phyloP scores from a whole-genome alignment of 768 basidiomycete genomes.

The Ramaria sp. region DNA sequence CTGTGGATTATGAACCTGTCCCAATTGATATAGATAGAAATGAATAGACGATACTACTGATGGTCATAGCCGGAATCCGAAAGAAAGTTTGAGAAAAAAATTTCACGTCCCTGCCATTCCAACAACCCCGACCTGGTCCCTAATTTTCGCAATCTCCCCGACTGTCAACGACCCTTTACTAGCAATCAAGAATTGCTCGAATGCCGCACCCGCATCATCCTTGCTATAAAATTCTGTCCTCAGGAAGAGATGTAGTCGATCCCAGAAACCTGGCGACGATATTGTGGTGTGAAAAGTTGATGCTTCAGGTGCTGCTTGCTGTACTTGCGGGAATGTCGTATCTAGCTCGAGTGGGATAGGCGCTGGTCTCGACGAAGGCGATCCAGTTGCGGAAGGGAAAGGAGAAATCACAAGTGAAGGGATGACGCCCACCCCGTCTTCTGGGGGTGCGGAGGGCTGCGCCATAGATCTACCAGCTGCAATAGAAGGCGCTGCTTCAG shows the following conservation, averaged over 20 bases:
- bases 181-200: conserved; percentile 79
- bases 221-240: conserved; percentile 52
- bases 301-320: conserved; percentile 18
- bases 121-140: conserved; percentile 76
- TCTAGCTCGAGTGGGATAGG: conserved; percentile 68
- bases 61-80: neutral
- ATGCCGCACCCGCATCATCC: conserved; percentile 58
- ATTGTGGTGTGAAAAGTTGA: conserved; percentile 57
- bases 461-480: neutral
- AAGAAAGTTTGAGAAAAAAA: neutral
- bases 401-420: conserved; percentile 75
- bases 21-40: neutral
- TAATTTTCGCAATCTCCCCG: conserved; percentile 83
- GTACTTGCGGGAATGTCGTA: conserved; percentile 30
- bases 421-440: conserved; percentile 30
- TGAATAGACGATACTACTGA: neutral
- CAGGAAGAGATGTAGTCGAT: conserved; percentile 52
- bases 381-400: conserved; percentile 31
- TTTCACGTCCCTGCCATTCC: conserved; percentile 77
- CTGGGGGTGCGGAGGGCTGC: conserved; percentile 19
- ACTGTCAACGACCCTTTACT: conserved; percentile 74
- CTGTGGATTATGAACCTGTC: no score
- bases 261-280: conserved; percentile 77
- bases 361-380: conserved; percentile 22
- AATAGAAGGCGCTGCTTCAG: conserved; percentile 1